These are phyloP conservation scores for Dacryopinax primogenitus DNA, from an alignment of 768 basidiomycete species.

Conservation along the genomic window DNA sequence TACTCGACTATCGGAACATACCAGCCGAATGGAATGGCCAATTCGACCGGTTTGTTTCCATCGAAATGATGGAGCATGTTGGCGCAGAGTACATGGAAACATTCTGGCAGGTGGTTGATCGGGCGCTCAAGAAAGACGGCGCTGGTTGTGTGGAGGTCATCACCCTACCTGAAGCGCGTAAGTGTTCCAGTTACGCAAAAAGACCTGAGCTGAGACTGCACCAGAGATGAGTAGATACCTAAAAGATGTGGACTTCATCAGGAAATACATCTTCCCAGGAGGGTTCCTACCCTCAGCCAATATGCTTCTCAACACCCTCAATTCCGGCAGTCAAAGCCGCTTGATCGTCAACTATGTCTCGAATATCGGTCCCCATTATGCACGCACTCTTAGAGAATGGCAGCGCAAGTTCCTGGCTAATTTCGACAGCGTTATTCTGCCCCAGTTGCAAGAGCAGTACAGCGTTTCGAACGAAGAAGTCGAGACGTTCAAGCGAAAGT, in stretches of 20 bases:
- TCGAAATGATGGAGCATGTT: constrained; percentile 70
- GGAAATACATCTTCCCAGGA: constrained; percentile 71
- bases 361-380: constrained; percentile 74
- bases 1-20: constrained; percentile 81
- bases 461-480: constrained; percentile 49
- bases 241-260: constrained; percentile 56
- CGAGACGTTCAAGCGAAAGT: constrained; percentile 62
- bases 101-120: constrained; percentile 54
- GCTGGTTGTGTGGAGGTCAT: constrained; percentile 66
- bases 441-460: constrained; percentile 47
- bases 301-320: constrained; percentile 60
- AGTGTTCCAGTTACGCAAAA: constrained; percentile 29
- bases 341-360: constrained; percentile 76
- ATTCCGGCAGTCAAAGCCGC: constrained; percentile 52
- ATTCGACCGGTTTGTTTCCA: constrained; percentile 61
- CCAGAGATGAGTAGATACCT: constrained; percentile 39
- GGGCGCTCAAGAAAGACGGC: constrained; percentile 49
- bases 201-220: neutral
- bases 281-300: constrained; percentile 77
- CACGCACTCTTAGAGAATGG: constrained; percentile 76
- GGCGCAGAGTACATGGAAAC: constrained; percentile 50
- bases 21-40: constrained; percentile 74
- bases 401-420: constrained; percentile 42
- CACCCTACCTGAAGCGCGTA: constrained; percentile 59
- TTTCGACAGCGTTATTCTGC: constrained; percentile 47